A percentile compares a stretch with the other conserved stretches of the same genome.
Evolutionary conservation across 192 early-diverging fungal species (phyloP).

Genomic region (Gorgonomyces haynaldii): DNA sequence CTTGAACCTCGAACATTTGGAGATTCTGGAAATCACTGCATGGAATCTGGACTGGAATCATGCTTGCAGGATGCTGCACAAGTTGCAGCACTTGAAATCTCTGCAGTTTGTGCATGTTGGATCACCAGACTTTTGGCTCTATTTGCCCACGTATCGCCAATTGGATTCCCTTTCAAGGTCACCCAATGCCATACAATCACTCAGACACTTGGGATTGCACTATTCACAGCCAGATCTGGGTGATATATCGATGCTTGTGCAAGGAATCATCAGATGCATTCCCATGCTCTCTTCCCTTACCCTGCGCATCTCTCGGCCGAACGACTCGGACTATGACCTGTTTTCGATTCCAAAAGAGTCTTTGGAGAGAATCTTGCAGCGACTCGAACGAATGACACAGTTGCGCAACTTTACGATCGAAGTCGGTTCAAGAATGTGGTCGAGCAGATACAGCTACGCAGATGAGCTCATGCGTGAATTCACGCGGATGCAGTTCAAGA

Average conservation of each 20-base stretch:
- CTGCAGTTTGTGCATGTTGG: conserved; percentile 20
- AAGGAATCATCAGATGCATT: conserved; percentile 21
- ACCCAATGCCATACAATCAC: neutral
- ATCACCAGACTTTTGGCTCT: conserved; percentile 20
- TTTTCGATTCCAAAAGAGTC: conserved; percentile 15
- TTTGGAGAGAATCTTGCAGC: conserved; percentile 9
- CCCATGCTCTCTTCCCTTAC: conserved; percentile 10
- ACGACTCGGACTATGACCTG: conserved; percentile 16
- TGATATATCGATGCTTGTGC: conserved; percentile 19
- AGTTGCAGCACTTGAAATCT: conserved; percentile 1
- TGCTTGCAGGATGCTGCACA: neutral
- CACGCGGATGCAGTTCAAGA: no score
- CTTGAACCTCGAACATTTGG: neutral
- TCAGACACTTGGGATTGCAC: conserved; percentile 15
- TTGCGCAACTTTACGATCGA: neutral
- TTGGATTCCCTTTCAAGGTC: neutral
- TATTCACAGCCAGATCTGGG: conserved; percentile 19
- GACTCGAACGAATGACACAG: conserved; percentile 7
- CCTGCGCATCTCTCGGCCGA: conserved; percentile 15
- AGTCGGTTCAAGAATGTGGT: conserved; percentile 10
- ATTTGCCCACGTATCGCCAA: conserved; percentile 10
- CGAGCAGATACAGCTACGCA: neutral
- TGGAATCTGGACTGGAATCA: neutral
- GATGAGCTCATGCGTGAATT: conserved; percentile 2
- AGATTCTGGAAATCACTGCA: conserved; percentile 2